Evolutionary conservation across 208 protist genomes (phyloP).

Genomic region (Leptomonas pyrrhocoris): DNA sequence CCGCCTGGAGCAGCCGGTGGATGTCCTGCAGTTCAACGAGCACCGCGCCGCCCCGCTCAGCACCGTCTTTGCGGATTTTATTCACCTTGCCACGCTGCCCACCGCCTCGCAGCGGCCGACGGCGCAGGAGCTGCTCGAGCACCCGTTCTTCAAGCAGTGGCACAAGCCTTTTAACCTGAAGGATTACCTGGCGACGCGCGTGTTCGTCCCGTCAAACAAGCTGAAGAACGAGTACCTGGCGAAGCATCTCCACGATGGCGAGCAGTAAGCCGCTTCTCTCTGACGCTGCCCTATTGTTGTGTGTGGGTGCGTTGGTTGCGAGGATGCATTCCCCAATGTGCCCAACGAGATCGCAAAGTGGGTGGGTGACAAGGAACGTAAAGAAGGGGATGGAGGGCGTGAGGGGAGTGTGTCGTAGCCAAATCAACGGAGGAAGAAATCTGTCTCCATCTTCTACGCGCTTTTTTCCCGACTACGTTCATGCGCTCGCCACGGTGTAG

Average conservation of each 20-base stretch:
- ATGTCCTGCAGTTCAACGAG: slow-evolving; percentile 39
- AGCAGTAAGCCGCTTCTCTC: neutral
- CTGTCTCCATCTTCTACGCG: too few species aligned
- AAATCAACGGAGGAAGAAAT: too few species aligned
- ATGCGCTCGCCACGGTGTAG: too few species aligned
- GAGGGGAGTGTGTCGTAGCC: too few species aligned
- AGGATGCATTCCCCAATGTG: too few species aligned
- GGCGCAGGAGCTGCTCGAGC: slow-evolving; percentile 82
- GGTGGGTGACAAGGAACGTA: too few species aligned
- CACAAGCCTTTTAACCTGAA: slow-evolving; percentile 70
- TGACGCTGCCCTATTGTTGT: too few species aligned
- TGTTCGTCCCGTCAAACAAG: slow-evolving; percentile 49
- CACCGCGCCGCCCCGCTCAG: slow-evolving; percentile 48
- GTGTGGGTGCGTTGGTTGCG: too few species aligned
- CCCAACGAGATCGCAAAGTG: too few species aligned
- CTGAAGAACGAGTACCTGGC: slow-evolving; percentile 52
- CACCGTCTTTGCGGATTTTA: slow-evolving; percentile 72
- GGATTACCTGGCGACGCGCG: slow-evolving; percentile 60
- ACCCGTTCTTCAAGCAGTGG: slow-evolving; percentile 91
- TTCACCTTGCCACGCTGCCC: slow-evolving; percentile 66
- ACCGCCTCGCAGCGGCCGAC: slow-evolving; percentile 64
- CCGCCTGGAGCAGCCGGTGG: slow-evolving; percentile 53
- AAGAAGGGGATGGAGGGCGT: too few species aligned
- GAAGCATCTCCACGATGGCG: slow-evolving; percentile 12
- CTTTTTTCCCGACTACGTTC: too few species aligned